phyloP scores from a whole-genome alignment of 2,329 filamentous ascomycete species.

The Clarireedia hainanense region DNA sequence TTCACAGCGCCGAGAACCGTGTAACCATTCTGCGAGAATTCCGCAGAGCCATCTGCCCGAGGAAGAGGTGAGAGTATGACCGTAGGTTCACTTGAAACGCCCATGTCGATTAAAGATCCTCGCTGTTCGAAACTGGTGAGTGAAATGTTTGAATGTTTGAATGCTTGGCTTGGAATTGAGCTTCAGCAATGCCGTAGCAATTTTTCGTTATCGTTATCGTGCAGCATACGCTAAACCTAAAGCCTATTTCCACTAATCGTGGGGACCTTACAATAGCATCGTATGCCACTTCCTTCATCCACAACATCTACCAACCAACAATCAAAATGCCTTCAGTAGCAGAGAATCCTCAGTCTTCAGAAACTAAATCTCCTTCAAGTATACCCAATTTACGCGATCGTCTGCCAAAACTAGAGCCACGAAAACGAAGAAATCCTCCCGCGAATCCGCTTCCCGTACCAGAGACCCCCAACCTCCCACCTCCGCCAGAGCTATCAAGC shows the following conservation, averaged over 20 bases:
- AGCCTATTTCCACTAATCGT: background rate
- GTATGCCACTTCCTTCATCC: background rate
- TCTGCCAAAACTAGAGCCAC: conserved; percentile 61
- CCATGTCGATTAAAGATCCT: conserved; percentile 21
- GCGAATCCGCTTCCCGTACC: conserved; percentile 59
- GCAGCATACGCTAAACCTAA: conserved; percentile 1
- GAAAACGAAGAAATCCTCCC: conserved; percentile 44
- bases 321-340: conserved; percentile 24
- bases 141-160: background rate
- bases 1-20: conserved; percentile 81
- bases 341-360: conserved; percentile 5
- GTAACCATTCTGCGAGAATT: conserved; percentile 68
- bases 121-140: background rate
- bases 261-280: background rate
- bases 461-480: conserved; percentile 64
- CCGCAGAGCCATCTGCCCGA: conserved; percentile 73
- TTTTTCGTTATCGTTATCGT: conserved; percentile 9
- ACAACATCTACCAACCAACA: conserved; percentile 8
- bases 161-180: background rate
- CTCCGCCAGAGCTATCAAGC: conserved; percentile 53
- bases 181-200: background rate
- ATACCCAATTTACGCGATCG: conserved; percentile 46
- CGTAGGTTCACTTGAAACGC: conserved; percentile 38
- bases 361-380: conserved; percentile 9
- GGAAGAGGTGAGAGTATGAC: conserved; percentile 48